Conservation (phyloP, 345 rosid species). For the Lepidium aucheri region DNA sequence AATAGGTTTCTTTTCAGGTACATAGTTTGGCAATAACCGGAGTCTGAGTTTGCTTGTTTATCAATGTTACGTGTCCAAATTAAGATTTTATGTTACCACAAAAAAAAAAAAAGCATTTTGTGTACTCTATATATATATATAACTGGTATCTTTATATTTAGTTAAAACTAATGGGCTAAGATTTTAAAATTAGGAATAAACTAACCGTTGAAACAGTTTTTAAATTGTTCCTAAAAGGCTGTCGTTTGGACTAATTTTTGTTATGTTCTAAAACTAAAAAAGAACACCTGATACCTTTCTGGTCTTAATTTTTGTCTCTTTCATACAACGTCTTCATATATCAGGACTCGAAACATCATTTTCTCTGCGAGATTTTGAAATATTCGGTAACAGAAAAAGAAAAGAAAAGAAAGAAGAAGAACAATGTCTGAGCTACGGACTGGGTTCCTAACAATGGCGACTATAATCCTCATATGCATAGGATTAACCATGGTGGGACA, state of each 20-base stretch:
- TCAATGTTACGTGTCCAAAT: neutral
- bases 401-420: neutral
- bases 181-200: neutral
- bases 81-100: too few species aligned
- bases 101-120: neutral
- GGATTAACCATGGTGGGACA: slow-evolving; percentile 16
- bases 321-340: neutral
- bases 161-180: neutral
- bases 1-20: slow-evolving; percentile 2
- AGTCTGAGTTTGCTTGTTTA: slow-evolving; percentile 1
- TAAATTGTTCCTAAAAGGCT: neutral
- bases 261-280: neutral
- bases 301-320: neutral
- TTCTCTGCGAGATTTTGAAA: neutral
- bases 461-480: slow-evolving; percentile 13
- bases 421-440: slow-evolving; percentile 21
- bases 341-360: neutral
- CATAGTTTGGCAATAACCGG: slow-evolving; percentile 3
- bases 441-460: slow-evolving; percentile 24
- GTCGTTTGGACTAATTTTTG: slow-evolving; percentile 3
- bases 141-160: neutral
- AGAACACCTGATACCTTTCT: neutral
- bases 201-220: neutral
- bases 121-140: neutral
- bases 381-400: neutral